Evolutionary conservation across 2,329 filamentous ascomycete species (phyloP), one percentile per base, ranked within the genome.

Genomic region (Venturia aucupariae): DNA sequence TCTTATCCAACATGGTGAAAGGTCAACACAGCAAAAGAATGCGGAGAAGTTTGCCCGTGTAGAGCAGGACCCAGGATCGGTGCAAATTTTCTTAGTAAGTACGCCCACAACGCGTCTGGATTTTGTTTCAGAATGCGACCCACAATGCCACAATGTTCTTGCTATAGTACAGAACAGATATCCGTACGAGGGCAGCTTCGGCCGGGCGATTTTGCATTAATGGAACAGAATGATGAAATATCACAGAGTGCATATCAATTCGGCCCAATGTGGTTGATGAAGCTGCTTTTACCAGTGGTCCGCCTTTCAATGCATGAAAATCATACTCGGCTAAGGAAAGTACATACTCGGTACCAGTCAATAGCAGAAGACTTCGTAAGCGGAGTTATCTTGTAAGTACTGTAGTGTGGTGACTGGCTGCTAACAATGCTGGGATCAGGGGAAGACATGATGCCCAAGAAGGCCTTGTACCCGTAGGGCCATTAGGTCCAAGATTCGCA

Each of bases 261-360:
- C 24, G 30, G 51, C 51, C 51, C 19, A 35, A 35, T 32, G 8
- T 35, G 30, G 51, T 57, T 57, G 51, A 57, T 57, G 27, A 13
- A 35, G 27, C 51, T 57, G 51, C 51, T 8, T 55, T 32, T 32
- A 55, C 48, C 48, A 24, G 48, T 32, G 48, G 24, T 55, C 48
- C 48, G 24, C 48, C 51, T 57, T 57, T 22, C 17, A 27, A 57
- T 35, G 51, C 27, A 57, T 57, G 51, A 57, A 35, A 35, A 57
- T 57, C 51, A 32, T 57, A n/a, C 51, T n/a, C 51, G 51, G 27
- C 8, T 35, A 30, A 17, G 35, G 51, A 15, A 30, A 15, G 51
- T 30, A 30, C 48, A 32, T 54, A 30, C 17, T 54, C 27, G 24
- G 51, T 55, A 55, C 27, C 27, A 55, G 13, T 19, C 35, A 5